phyloP scores from a whole-genome alignment of 2,329 filamentous ascomycete genomes.

The Alternaria sp. region DNA sequence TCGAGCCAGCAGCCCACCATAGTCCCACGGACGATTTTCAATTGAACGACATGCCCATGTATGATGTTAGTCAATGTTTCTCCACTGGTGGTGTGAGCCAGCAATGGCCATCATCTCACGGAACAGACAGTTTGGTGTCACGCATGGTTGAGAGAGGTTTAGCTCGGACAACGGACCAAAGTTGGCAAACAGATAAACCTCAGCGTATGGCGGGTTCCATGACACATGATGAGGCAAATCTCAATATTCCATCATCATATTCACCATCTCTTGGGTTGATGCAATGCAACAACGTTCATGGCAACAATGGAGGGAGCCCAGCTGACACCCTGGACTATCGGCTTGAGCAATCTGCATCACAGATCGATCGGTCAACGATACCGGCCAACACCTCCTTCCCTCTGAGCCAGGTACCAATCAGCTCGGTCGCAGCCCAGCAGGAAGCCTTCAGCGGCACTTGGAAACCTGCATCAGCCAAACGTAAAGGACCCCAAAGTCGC shows the following conservation, averaged over 20 bases:
- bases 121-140: not conserved
- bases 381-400: not conserved
- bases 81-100: not conserved
- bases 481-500: constrained; percentile 42
- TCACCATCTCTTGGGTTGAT: constrained; percentile 6
- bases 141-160: not conserved
- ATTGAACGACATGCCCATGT: constrained; percentile 11
- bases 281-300: not conserved
- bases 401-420: not conserved
- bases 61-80: not conserved
- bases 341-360: not conserved
- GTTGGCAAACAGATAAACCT: not conserved
- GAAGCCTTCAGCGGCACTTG: constrained; percentile 26
- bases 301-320: not conserved
- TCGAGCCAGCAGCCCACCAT: constrained; percentile 16
- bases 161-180: not conserved
- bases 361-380: not conserved
- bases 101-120: constrained; percentile 12
- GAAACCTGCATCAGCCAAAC: constrained; percentile 47
- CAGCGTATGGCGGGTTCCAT: not conserved
- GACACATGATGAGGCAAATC: not conserved
- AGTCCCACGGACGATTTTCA: not conserved
- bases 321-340: not conserved
- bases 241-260: constrained; percentile 11
- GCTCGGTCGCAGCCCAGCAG: constrained; percentile 16